Evolutionary conservation across 306 rosid species (phyloP).

Genomic region (Urtica urens): DNA sequence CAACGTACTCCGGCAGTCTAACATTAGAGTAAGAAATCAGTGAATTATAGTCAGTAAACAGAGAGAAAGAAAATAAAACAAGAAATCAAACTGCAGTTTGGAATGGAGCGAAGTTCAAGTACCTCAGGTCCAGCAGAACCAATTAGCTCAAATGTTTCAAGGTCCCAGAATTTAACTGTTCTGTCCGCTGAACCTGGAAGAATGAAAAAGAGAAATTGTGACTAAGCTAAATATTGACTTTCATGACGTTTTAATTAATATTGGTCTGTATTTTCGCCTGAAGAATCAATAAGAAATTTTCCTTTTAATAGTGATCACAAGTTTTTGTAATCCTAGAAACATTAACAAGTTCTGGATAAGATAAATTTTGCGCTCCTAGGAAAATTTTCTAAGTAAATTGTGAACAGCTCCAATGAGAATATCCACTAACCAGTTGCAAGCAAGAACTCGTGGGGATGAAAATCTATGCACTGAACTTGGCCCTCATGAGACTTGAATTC

Average conservation of each 20-base stretch:
- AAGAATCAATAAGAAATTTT: no score
- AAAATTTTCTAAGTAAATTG: background rate
- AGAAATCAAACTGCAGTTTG: slow-evolving; percentile 3
- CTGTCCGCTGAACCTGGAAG: slow-evolving; percentile 85
- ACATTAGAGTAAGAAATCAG: slow-evolving; percentile 13
- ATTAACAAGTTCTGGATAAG: no score
- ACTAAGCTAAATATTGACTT: no score
- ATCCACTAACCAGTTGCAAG: slow-evolving; percentile 81
- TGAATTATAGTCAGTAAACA: slow-evolving; percentile 1
- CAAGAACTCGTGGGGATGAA: slow-evolving; percentile 94
- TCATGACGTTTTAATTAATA: no score
- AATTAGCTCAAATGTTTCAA: slow-evolving; percentile 96
- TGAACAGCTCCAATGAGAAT: slow-evolving; percentile 10
- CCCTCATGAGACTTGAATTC: slow-evolving; percentile 95
- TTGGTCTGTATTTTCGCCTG: no score
- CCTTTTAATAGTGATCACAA: no score
- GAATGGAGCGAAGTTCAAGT: slow-evolving; percentile 3
- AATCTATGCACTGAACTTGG: slow-evolving; percentile 92
- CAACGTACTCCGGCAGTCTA: slow-evolving; percentile 96
- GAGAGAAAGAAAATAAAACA: background rate
- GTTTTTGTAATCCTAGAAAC: no score
- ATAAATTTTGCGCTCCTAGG: no score
- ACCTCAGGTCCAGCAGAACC: slow-evolving; percentile 99
- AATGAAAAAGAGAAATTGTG: slow-evolving; percentile 1
- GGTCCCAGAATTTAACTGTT: slow-evolving; percentile 99